Evolutionary conservation across 2,329 filamentous ascomycete genomes (phyloP).

Genomic region (Fusarium phyllophilum): DNA sequence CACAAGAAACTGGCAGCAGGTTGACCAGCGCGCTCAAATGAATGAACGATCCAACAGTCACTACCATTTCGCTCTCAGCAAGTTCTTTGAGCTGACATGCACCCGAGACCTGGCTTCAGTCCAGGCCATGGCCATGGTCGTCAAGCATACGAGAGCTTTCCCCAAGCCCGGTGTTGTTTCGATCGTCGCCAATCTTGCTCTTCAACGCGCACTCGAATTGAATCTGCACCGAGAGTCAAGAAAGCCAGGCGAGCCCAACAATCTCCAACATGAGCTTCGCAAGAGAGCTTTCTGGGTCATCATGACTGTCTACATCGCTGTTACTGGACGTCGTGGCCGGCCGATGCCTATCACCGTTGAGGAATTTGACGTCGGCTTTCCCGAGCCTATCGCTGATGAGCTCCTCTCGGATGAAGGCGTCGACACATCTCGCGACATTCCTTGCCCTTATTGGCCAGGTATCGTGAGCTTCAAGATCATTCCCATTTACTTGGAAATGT

Average conservation of each 20-base stretch:
- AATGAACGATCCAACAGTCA: slow-evolving; percentile 78
- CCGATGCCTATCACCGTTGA: slow-evolving; percentile 79
- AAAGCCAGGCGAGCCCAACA: slow-evolving; percentile 56
- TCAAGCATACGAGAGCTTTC: slow-evolving; percentile 77
- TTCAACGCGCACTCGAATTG: slow-evolving; percentile 77
- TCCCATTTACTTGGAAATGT: slow-evolving; percentile 77
- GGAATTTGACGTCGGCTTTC: slow-evolving; percentile 83
- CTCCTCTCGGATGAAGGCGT: slow-evolving; percentile 72
- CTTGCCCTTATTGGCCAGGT: slow-evolving; percentile 74
- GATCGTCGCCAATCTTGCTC: slow-evolving; percentile 71
- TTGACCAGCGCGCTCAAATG: slow-evolving; percentile 63
- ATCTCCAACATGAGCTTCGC: slow-evolving; percentile 77
- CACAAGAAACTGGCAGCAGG: slow-evolving; percentile 70
- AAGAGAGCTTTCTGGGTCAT: slow-evolving; percentile 83
- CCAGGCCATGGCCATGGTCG: slow-evolving; percentile 79
- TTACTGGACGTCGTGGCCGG: slow-evolving; percentile 79
- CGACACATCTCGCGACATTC: slow-evolving; percentile 63
- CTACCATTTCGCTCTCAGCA: slow-evolving; percentile 78
- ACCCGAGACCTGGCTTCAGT: slow-evolving; percentile 73
- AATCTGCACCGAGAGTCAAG: slow-evolving; percentile 79
- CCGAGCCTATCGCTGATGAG: slow-evolving; percentile 76
- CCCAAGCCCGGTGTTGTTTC: slow-evolving; percentile 82
- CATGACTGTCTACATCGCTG: slow-evolving; percentile 71
- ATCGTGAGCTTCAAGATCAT: slow-evolving; percentile 73
- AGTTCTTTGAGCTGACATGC: slow-evolving; percentile 71